Evolutionary conservation across 2,329 filamentous ascomycete genomes (phyloP).

Genomic region (Acrocalymma vagum): DNA sequence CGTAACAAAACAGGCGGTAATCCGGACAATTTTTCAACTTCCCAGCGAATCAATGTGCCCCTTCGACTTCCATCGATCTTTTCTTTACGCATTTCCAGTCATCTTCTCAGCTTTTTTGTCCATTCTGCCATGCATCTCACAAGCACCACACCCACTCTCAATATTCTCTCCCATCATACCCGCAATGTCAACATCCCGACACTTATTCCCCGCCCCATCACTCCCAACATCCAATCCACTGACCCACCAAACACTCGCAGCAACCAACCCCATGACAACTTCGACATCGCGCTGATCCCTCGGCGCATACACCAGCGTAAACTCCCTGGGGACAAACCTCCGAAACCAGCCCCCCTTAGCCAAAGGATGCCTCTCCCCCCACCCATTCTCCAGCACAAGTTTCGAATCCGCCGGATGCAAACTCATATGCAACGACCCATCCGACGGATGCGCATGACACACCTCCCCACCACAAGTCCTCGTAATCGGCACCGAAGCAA

Average conservation of each 20-base stretch:
- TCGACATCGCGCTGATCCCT: conserved; percentile 73
- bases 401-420: conserved; percentile 81
- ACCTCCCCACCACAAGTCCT: conserved; percentile 82
- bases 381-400: conserved; percentile 75
- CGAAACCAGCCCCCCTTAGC: conserved; percentile 72
- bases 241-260: conserved; percentile 77
- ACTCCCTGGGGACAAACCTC: conserved; percentile 76
- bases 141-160: conserved; percentile 37
- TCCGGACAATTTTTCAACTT: conserved; percentile 1
- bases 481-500: conserved; percentile 71
- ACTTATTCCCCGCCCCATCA: conserved; percentile 28
- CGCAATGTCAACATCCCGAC: conserved; percentile 29
- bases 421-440: conserved; percentile 80
- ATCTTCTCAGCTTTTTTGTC: conserved; percentile 31
- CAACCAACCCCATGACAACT: conserved; percentile 73
- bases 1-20: conserved; percentile 19
- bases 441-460: conserved; percentile 79
- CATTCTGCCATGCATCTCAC: conserved; percentile 35
- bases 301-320: conserved; percentile 85
- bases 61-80: neutral
- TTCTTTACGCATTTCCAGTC: conserved; percentile 31
- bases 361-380: conserved; percentile 76
- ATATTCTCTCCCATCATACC: conserved; percentile 23
- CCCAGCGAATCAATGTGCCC: conserved; percentile 6
- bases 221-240: conserved; percentile 46